Evolutionary conservation across 75 land plant genomes (phyloP).

Genomic region (Gnetum montanum): DNA sequence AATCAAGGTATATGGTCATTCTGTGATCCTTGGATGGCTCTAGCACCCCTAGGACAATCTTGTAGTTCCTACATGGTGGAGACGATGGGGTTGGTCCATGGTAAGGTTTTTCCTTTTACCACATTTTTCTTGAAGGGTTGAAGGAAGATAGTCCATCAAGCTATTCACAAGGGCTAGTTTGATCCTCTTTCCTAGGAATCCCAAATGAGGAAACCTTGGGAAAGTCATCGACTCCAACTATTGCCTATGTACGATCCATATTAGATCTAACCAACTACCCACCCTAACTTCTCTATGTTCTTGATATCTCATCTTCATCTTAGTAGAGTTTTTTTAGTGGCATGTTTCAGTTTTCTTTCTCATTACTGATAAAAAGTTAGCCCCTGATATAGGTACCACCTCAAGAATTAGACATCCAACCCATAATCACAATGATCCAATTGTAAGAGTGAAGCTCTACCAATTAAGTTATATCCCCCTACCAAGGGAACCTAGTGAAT

Average conservation of each 20-base stretch:
- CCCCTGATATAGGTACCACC: background rate
- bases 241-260: background rate
- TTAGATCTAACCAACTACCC: too few relatives aligned
- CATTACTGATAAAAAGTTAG: background rate
- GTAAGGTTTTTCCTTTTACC: conserved; percentile 12
- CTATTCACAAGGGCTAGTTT: conserved; percentile 21
- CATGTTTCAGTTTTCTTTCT: background rate
- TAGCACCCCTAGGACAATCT: conserved; percentile 8
- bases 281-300: too few relatives aligned
- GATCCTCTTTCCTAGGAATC: conserved; percentile 15
- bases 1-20: background rate
- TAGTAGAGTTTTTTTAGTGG: background rate
- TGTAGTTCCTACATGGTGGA: conserved; percentile 17
- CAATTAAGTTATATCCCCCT: background rate
- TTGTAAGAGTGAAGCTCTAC: background rate
- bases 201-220: conserved; percentile 2
- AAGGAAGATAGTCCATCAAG: conserved; percentile 12
- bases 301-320: background rate
- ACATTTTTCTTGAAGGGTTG: conserved; percentile 9
- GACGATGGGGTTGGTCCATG: conserved; percentile 18
- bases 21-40: background rate
- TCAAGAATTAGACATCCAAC: background rate
- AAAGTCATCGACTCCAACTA: background rate
- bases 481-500: too few relatives aligned
- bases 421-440: background rate